Base-by-base conservation (phyloP, 805 yeast species). In the Yamadazyma philogaea region DNA sequence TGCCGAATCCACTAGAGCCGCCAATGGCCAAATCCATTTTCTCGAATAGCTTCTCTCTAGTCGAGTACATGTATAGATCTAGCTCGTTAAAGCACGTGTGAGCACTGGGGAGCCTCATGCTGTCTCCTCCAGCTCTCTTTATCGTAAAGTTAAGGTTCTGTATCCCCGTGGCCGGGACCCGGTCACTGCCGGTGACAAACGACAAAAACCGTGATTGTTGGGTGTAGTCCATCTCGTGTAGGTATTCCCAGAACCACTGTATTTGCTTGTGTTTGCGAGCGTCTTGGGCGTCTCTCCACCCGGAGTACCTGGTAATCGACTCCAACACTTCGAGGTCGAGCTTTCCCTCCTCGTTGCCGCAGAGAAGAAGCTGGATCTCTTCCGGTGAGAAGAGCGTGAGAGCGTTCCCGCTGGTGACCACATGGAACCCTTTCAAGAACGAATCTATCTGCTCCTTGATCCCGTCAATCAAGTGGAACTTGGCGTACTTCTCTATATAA, bases 61-160 rank as follows among this genome's bases (percentile, higher is more conserved):
- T 57, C 11, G 63, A 51, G 59, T 91, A 91, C 28, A 80, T 80
- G 60, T 80, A 84, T 5, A 93, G 51, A 42, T 91, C 84, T 18
- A 91, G 59, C 66, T 91, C 96, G 57, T 91, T 93, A 68, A 93
- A 91, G 54, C 99, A 91, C 0, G 98, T 93, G 57, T 91, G 98
- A 0, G 97, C 88, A 12, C 84, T 67, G 0, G 98, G 98, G 14
- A 90, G 63, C 37, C 83, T 67, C 1, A 75, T 69, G 28, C 66
- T 59, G 24, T 68, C 71, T 14, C 50, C 48, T 12, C 83, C 77
- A n/a, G 91, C 77, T 46, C 82, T 82, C 24, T 38, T 49, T 5
- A 49, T 44, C 8, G 53, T 49, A 54, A 93, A 82, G 34, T 72
- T 71, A 66, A 91, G 65, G 39, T 84, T 82, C 22, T 85, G 82